These are phyloP conservation scores for Globisporangium middletonii DNA, from an alignment of 352 stramenopile genomes.

Conservation along the genomic window DNA sequence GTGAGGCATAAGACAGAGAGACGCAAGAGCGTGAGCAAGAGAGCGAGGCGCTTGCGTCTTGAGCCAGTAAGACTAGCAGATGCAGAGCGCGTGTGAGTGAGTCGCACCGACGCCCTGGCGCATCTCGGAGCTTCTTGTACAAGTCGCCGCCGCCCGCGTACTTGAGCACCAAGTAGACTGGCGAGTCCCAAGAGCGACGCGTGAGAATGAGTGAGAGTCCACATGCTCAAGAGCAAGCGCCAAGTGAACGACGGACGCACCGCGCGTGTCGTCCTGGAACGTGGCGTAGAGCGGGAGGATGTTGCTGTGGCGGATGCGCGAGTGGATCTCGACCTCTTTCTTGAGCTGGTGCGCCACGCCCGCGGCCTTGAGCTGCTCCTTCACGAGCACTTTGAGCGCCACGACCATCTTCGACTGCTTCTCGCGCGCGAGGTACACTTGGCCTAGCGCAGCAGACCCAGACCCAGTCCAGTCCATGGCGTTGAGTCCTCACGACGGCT, in stretches of 20 bases:
- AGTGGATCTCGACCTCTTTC: conserved; percentile 91
- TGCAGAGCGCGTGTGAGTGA: neutral
- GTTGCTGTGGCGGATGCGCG: conserved; percentile 80
- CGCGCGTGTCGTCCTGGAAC: conserved; percentile 73
- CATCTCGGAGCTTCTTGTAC: conserved; percentile 66
- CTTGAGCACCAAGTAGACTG: conserved; percentile 87
- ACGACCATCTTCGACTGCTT: conserved; percentile 74
- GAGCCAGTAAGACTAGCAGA: neutral
- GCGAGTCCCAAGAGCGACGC: neutral
- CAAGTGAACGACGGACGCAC: conserved; percentile 11
- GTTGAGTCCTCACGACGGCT: neutral
- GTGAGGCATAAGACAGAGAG: neutral
- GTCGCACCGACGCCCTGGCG: conserved; percentile 35
- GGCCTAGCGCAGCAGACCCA: conserved; percentile 15
- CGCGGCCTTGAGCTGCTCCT: conserved; percentile 64
- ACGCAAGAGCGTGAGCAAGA: neutral
- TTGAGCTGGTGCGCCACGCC: conserved; percentile 74
- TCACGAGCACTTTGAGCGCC: conserved; percentile 90
- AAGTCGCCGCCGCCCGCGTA: conserved; percentile 81
- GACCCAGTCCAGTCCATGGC: neutral
- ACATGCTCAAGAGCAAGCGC: neutral
- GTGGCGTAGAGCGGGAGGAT: conserved; percentile 84
- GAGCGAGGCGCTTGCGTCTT: neutral
- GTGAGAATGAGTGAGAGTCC: neutral
- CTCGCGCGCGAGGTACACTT: conserved; percentile 85